Evolutionary conservation across 768 basidiomycete species (phyloP), one percentile per base, ranked within the genome.

Genomic region (Polyporus arcularius): DNA sequence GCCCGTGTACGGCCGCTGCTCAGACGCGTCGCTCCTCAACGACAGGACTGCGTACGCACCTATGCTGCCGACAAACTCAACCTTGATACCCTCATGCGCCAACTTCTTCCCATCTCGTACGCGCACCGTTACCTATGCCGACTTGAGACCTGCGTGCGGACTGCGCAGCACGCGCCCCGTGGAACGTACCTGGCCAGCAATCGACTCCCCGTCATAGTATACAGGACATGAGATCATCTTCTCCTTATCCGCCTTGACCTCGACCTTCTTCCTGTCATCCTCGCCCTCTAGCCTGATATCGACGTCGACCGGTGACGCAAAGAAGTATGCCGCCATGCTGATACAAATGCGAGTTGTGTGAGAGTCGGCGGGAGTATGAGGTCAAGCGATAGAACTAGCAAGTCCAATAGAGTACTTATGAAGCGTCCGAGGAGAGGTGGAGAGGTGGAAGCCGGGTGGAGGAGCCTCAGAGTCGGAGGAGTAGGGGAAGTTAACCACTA

Each of bases 51-150:
- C 38, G 6, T 40, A 74, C 88, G 43, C 64, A 90, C 96, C 96
- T 70, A 98, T 98, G 69, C 89, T 93, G 32, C 97, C 95, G 30
- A 95, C 90, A 70, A 99, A 96, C 76, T 98, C 96, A 46, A 99
- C 92, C 75, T 98, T 95, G 73, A 99, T 95, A 3, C 96, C 96
- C 38, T 98, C 96, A 70, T 98, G 97, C 18, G 88, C 82, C 62
- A 96, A 80, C 73, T 89, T 94, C 85, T 97, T 98, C 21, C 96
- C 96, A 71, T 98, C 97, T 50, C 94, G 85, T 6, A 96, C 88
- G 28, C 94, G 87, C 64, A 98, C 88, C 14, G 87, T 82, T 4
- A 93, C 89, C 94, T 96, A 46, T 41, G 32, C 28, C 45, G 16
- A 43, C 15, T 16, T 38, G 12, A 48, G n/a, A 32, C 38, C n/a